Base-by-base conservation (phyloP, 306 rosid species). In the Malus sieversii region DNA sequence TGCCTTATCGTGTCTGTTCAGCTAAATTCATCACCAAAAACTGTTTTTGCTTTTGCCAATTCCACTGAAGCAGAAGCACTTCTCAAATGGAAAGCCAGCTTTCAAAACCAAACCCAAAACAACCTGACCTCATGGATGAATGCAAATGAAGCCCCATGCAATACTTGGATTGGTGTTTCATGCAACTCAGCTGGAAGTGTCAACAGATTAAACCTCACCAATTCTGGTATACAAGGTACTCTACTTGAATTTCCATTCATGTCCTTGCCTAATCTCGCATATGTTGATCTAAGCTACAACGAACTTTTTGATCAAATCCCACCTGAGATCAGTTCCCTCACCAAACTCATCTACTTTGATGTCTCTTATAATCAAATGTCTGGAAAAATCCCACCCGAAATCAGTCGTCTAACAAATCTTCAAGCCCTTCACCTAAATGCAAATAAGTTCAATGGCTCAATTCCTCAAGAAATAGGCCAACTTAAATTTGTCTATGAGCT, bases 191-290 rank as follows among this genome's bases (percentile, higher is more conserved):
- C 52, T 6, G 72, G 30, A 29, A 29, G 30, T 29, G 30, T 29
- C 32, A 30, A 30, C 4, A 30, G 32, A 13, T 57, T 82, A 15
- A 67, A 82, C 74, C 4, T 82, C 19, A 52, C 46, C 22, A 12
- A 20, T 14, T 82, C 81, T 32, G 40, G 72, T 16, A 44, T 77
- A n/a, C 72, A 48, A 61, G 85, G 85, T 25, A 77, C 79, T 4
- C 84, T 81, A 27, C 59, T 76, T 4, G 27, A 70, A 35, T 53
- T 80, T 62, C 8, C 80, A 8, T 80, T 80, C 62, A 44, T 27
- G 13, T 75, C 77, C 3, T 64, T 75, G 3, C 76, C 66, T 18
- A 80, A 75, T 55, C 64, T 80, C 16, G 15, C 66, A 75, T 38
- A 29, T 70, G 10, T 80, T 35, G 79, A 80, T 4, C 81, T 81